Evolutionary conservation across 371 early-diverging fungal genomes (phyloP), one percentile per base, ranked within the genome.

Genomic region (Parasitella parasitica): DNA sequence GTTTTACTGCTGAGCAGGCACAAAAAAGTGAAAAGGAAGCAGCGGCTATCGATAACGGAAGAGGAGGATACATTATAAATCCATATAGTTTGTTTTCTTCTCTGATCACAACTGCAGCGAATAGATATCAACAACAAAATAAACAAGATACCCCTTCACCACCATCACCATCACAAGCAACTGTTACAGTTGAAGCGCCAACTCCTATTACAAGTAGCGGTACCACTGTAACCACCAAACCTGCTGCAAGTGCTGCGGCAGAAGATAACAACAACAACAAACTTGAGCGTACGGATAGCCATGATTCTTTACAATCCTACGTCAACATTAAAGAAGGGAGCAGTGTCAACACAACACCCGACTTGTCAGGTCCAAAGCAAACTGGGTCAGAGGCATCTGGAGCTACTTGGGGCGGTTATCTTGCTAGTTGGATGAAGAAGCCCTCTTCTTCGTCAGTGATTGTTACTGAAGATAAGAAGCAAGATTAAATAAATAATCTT

Each of bases 21-120:
- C 36, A 27, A 12, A 35, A 28, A 6, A 24, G 43, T 16, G 28
- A 28, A 18, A 26, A 54, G 11, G 51, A 20, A 50, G 16, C 34
- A 35, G 16, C 16, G 30, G 20, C 54, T 24, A 28, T 46, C 8
- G 34, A 37, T 16, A 48, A 48, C 34, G 54, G 32, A 56, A 32
- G 59, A 22, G 56, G 54, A 20, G 37, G 41, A 16, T 43, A 50
- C 39, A 52, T 58, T 37, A 59, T 70, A 26, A 62, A 51, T 20
- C 71, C 71, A 22, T 70, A 62, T 27, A 51, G 54, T n/a, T 37
- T 70, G n/a, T 70, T 70, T 20, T 70, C 71, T 26, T 59, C 71
- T 9, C 50, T 70, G 5, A 57, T 70, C 26, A 24, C 54, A n/a
- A 20, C 54, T n/a, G 58, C 58, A 16, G 38, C 64, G 6, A 58